Evolutionary conservation across 495 filamentous ascomycete genomes (phyloP).

Genomic region (Cetradonia linearis): DNA sequence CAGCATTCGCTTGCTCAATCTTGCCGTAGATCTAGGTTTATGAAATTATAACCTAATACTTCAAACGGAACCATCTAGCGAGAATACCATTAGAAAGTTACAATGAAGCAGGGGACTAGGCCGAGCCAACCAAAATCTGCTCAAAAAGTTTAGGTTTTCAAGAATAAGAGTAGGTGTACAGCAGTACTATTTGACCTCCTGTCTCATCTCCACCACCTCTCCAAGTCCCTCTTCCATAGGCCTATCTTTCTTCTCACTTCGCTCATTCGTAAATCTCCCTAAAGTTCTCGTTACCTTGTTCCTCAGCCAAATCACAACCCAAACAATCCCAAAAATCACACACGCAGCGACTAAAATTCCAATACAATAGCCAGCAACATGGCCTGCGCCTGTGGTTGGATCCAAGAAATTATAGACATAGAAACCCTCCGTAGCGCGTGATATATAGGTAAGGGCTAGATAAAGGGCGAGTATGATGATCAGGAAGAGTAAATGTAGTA

Average conservation of each 20-base stretch:
- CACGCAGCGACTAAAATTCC: conserved; percentile 52
- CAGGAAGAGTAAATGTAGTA: conserved; percentile 45
- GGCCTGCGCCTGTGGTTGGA: conserved; percentile 37
- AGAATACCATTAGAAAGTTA: background rate
- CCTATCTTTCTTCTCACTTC: background rate
- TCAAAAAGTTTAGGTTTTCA: no score
- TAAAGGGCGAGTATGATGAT: conserved; percentile 59
- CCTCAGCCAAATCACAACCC: conserved; percentile 44
- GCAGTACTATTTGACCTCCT: conserved; percentile 6
- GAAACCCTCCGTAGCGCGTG: conserved; percentile 53
- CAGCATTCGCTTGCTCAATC: background rate
- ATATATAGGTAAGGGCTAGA: conserved; percentile 64
- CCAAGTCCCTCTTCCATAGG: conserved; percentile 1
- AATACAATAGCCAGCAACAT: conserved; percentile 41
- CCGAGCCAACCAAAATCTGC: background rate
- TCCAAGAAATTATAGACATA: conserved; percentile 72
- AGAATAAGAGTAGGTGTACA: no score
- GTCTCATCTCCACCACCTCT: conserved; percentile 12
- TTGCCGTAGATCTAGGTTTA: background rate
- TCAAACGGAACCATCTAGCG: background rate
- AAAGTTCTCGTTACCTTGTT: conserved; percentile 32
- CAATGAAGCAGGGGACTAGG: background rate
- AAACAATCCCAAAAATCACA: conserved; percentile 50
- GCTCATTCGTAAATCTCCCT: conserved; percentile 17
- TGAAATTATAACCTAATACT: background rate